Evolutionary conservation across 1,284 basidiomycete species (phyloP).

Genomic region (Lignosus rhinocerotis): DNA sequence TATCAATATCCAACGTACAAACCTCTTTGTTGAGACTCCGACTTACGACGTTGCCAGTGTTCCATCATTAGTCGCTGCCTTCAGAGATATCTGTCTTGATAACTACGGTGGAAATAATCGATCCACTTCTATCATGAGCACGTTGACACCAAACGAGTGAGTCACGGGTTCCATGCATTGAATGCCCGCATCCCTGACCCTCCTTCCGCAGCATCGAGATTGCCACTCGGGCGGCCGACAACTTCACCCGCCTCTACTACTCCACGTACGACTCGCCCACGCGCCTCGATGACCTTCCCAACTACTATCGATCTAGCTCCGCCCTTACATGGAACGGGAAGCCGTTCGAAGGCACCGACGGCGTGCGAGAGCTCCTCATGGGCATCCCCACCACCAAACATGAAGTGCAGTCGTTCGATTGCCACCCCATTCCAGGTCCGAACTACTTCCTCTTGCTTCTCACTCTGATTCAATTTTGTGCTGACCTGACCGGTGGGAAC

Average conservation of each 20-base stretch:
- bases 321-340: conserved; percentile 86
- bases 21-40: not conserved
- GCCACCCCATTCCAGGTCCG: conserved; percentile 82
- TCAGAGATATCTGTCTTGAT: not conserved
- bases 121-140: conserved; percentile 10
- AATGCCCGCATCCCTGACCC: conserved; percentile 1
- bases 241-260: conserved; percentile 79
- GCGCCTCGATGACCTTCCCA: conserved; percentile 67
- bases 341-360: conserved; percentile 69
- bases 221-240: conserved; percentile 76
- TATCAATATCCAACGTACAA: not conserved
- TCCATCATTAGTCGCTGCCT: not conserved
- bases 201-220: conserved; percentile 65
- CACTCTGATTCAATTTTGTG: not conserved
- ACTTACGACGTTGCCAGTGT: not conserved
- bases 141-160: conserved; percentile 27
- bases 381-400: conserved; percentile 77
- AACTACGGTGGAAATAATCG: not conserved
- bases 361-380: conserved; percentile 61
- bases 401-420: conserved; percentile 83
- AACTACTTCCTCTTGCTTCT: conserved; percentile 9
- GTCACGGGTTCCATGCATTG: conserved; percentile 12
- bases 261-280: conserved; percentile 74
- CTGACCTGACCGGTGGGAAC: not conserved
- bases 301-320: conserved; percentile 75